Evolutionary conservation across 202 grass and related monocot genomes (phyloP).

Genomic region (Panicum virgatum): DNA sequence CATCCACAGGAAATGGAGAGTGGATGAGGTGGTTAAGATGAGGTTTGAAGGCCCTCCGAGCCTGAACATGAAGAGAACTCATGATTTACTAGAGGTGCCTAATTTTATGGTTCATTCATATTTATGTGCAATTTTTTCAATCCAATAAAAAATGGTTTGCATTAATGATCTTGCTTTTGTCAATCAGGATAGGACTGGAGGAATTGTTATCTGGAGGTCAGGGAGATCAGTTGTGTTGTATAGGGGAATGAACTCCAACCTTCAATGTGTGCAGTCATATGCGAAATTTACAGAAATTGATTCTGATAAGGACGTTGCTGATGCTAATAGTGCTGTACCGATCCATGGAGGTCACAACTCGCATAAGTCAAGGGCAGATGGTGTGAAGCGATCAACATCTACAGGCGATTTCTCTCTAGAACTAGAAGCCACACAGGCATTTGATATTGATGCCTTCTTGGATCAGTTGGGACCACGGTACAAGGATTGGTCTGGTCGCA

Average conservation of each 20-base stretch:
- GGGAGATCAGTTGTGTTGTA: conserved; percentile 85
- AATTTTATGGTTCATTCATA: conserved; percentile 1
- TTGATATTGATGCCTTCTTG: conserved; percentile 71
- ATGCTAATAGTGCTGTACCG: conserved; percentile 14
- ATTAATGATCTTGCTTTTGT: conserved; percentile 31
- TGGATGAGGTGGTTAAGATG: conserved; percentile 85
- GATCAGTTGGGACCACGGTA: conserved; percentile 86
- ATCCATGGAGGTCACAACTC: background rate
- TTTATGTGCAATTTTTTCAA: background rate
- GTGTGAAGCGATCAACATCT: conserved; percentile 13
- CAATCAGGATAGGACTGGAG: conserved; percentile 80
- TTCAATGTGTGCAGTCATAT: conserved; percentile 75
- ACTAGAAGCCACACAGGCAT: conserved; percentile 40
- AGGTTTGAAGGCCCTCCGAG: conserved; percentile 84
- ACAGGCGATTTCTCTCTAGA: conserved; percentile 24
- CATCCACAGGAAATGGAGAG: conserved; percentile 81
- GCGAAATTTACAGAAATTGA: conserved; percentile 37
- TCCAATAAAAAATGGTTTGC: conserved; percentile 19
- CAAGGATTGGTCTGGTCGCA: conserved; percentile 82
- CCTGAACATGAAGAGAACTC: conserved; percentile 86
- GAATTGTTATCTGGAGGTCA: conserved; percentile 94
- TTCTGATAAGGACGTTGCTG: conserved; percentile 23
- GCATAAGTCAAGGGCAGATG: conserved; percentile 27
- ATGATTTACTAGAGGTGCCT: conserved; percentile 84
- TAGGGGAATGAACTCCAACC: conserved; percentile 84